Base-by-base conservation (phyloP, 371 early-diverging fungal genomes). In the Mucor indicus region DNA sequence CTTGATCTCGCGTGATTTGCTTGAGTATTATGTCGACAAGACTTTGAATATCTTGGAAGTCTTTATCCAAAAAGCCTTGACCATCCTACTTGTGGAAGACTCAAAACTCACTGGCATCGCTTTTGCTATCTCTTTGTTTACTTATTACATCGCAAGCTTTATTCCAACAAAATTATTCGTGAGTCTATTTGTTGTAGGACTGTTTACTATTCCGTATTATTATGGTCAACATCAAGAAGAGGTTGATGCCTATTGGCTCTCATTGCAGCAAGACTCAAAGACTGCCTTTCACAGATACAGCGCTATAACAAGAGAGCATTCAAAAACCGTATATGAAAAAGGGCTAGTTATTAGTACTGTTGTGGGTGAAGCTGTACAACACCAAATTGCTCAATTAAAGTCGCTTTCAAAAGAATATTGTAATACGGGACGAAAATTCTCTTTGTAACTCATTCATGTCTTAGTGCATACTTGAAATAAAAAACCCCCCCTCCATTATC, bases 61-160 rank as follows among this genome's bases (percentile, higher is more conserved):
- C 19, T 22, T 72, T 17, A 50, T 65, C 4, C 65, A 64, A 20
- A 61, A 72, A 54, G 50, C 72, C 12, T 70, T 71, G 27, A 67
- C 66, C 46, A 52, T 79, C 19, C 61, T 79, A 1, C 41, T 72
- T 35, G 62, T 79, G 27, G 62, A 79, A 46, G 68, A 79, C 35
- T 72, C 64, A 48, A 62, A 45, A 13, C 17, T 11, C 11, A 47
- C 53, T 22, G 42, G 21, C 7, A 13, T 31, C 13, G 47, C 33
- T 19, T 57, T 42, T 30, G 13, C 21, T 9, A 12, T 25, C 10
- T 57, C 42, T 20, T 46, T 15, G 21, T 19, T 41, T 19, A 42
- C 47, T 37, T 57, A 53, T 20, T 27, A 36, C 8, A 24, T 46
- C 4, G 31, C 57, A 31, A 42, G 53, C 17, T 27, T 52, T 11